These are phyloP conservation scores for Trichosporon asahii DNA, from an alignment of 1,284 basidiomycete species.

Conservation along the genomic window DNA sequence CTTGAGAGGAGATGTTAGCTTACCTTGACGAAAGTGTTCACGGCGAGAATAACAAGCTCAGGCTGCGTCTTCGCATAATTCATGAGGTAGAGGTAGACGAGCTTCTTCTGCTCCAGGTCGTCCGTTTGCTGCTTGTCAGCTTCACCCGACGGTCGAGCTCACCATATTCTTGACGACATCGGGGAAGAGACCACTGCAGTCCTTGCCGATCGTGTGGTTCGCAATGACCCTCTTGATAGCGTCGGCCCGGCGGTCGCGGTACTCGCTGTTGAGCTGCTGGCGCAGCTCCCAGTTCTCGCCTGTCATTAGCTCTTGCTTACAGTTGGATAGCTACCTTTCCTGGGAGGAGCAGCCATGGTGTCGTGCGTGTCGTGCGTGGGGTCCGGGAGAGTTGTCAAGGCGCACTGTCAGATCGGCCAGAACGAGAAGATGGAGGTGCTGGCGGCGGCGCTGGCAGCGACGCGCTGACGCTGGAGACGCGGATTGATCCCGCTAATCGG, in stretches of 20 bases:
- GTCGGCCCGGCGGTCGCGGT: slow-evolving; percentile 92
- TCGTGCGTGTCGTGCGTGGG: slow-evolving; percentile 8
- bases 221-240: slow-evolving; percentile 96
- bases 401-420: neutral
- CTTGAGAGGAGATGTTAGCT: neutral
- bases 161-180: slow-evolving; percentile 98
- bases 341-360: slow-evolving; percentile 35
- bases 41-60: slow-evolving; percentile 93
- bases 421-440: neutral
- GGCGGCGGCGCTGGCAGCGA: neutral
- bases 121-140: slow-evolving; percentile 52
- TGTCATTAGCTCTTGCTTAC: slow-evolving; percentile 25
- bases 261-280: slow-evolving; percentile 92
- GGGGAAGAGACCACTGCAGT: slow-evolving; percentile 92
- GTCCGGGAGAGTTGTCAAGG: neutral
- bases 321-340: slow-evolving; percentile 27
- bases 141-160: slow-evolving; percentile 15
- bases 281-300: slow-evolving; percentile 93
- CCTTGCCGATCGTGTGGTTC: slow-evolving; percentile 94
- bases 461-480: slow-evolving; percentile 13
- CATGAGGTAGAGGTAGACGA: slow-evolving; percentile 97
- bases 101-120: slow-evolving; percentile 55
- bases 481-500: slow-evolving; percentile 9
- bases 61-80: slow-evolving; percentile 99
- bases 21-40: slow-evolving; percentile 91